Conservation (phyloP, 768 basidiomycete species). For the Amylocystis lapponica region DNA sequence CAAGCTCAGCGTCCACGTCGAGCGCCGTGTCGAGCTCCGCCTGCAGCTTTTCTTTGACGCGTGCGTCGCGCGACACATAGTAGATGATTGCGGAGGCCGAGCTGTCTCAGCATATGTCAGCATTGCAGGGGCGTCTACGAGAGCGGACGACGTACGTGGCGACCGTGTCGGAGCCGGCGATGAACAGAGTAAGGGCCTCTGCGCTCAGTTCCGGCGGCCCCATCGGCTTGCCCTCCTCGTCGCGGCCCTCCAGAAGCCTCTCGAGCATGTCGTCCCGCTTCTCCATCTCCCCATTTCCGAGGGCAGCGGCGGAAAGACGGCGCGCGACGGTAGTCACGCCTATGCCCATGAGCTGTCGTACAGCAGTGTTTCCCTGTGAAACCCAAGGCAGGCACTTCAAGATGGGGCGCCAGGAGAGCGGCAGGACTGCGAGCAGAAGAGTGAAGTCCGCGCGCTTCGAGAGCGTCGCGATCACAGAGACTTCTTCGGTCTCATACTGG, state of each 20-base stretch:
- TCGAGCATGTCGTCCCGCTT: conserved; percentile 7
- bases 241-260: conserved; percentile 8
- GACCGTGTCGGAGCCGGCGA: conserved; percentile 14
- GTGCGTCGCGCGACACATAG: conserved; percentile 1
- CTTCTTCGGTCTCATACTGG: not conserved
- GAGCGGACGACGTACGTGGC: conserved; percentile 13
- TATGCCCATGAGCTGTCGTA: conserved; percentile 1
- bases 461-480: not conserved
- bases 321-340: conserved; percentile 8
- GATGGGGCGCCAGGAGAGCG: conserved; percentile 1
- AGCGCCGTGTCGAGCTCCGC: conserved; percentile 3
- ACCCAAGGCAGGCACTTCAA: not conserved
- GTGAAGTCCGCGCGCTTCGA: not conserved
- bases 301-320: conserved; percentile 2
- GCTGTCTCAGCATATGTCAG: not conserved
- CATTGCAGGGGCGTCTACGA: not conserved
- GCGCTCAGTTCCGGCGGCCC: conserved; percentile 9
- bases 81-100: not conserved
- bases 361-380: not conserved
- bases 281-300: too few species aligned
- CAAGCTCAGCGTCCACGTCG: not conserved
- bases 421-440: conserved; percentile 4
- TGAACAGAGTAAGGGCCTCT: conserved; percentile 8
- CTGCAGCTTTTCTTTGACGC: conserved; percentile 4
- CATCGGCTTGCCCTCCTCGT: conserved; percentile 12